Conservation (phyloP, 1,284 basidiomycete species). For the Fomitopsis palustris region DNA sequence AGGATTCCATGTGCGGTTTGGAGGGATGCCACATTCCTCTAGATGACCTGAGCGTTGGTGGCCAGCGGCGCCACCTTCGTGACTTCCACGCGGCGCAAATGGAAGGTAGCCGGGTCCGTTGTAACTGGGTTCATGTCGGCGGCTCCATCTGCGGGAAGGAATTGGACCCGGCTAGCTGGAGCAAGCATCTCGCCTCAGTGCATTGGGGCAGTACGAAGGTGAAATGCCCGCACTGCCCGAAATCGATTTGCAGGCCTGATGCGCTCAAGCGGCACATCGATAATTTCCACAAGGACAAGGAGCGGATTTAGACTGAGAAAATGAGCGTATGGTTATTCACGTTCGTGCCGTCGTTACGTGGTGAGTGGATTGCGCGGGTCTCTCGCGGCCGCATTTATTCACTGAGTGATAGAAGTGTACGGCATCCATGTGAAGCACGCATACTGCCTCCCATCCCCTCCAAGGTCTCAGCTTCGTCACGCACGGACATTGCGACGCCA, state of each 20-base stretch:
- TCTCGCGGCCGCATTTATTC: not conserved
- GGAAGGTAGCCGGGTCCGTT: not conserved
- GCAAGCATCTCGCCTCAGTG: not conserved
- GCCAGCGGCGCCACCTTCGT: not conserved
- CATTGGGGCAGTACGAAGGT: not conserved
- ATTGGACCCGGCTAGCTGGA: not conserved
- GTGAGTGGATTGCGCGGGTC: not conserved
- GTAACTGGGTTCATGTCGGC: not conserved
- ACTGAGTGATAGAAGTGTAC: not conserved
- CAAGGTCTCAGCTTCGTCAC: too few species aligned
- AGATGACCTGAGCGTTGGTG: not conserved
- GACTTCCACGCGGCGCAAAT: not conserved
- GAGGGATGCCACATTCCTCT: not conserved
- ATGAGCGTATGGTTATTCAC: not conserved
- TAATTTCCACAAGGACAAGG: not conserved
- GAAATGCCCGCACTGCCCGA: not conserved
- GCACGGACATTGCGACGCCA: too few species aligned
- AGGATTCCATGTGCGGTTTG: not conserved
- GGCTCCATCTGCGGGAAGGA: not conserved
- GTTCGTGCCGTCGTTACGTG: not conserved
- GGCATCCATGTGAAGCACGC: too few species aligned
- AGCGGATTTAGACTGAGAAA: not conserved
- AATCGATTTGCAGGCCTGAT: not conserved
- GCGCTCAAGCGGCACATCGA: not conserved
- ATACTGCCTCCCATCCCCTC: too few species aligned